A percentile compares a stretch with the other conserved stretches of the same genome.
phyloP scores from a whole-genome alignment of 2,329 filamentous ascomycete species.

The Tolypocladium sp. region DNA sequence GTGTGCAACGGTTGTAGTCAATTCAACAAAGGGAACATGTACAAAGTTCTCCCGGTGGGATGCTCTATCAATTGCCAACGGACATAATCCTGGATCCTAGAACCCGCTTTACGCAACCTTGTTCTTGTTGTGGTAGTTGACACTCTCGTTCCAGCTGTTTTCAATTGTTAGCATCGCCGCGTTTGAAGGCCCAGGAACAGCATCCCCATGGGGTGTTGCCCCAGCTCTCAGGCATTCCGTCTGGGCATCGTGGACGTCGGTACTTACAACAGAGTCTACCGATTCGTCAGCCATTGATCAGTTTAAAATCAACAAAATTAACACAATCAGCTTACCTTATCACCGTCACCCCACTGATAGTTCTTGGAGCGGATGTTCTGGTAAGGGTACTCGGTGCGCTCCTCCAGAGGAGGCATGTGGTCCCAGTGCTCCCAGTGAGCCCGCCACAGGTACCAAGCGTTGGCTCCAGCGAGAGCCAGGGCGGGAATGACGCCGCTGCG shows the following conservation, averaged over 20 bases:
- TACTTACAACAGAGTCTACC: conserved; percentile 44
- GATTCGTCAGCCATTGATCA: conserved; percentile 14
- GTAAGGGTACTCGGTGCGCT: conserved; percentile 89
- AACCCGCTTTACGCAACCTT: conserved; percentile 41
- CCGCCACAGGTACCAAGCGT: conserved; percentile 85
- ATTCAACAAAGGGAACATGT: conserved; percentile 24
- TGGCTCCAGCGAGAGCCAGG: conserved; percentile 63
- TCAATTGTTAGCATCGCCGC: background rate
- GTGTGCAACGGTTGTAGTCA: conserved; percentile 5
- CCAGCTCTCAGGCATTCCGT: background rate
- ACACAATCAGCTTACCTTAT: conserved; percentile 58
- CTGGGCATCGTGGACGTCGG: background rate
- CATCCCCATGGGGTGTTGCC: background rate
- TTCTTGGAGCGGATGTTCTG: conserved; percentile 98
- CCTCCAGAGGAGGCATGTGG: conserved; percentile 79
- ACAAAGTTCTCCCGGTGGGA: conserved; percentile 17
- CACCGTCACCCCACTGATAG: conserved; percentile 88
- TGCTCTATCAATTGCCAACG: conserved; percentile 17
- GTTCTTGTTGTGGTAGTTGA: conserved; percentile 97
- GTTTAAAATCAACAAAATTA: background rate
- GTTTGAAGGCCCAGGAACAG: background rate
- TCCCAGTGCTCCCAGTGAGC: conserved; percentile 96
- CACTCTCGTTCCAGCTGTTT: conserved; percentile 77
- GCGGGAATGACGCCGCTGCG: conserved; percentile 64
- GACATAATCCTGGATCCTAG: conserved; percentile 7